Evolutionary conservation across 2,329 filamentous ascomycete genomes (phyloP).

Genomic region (Cyclaneusma minus): DNA sequence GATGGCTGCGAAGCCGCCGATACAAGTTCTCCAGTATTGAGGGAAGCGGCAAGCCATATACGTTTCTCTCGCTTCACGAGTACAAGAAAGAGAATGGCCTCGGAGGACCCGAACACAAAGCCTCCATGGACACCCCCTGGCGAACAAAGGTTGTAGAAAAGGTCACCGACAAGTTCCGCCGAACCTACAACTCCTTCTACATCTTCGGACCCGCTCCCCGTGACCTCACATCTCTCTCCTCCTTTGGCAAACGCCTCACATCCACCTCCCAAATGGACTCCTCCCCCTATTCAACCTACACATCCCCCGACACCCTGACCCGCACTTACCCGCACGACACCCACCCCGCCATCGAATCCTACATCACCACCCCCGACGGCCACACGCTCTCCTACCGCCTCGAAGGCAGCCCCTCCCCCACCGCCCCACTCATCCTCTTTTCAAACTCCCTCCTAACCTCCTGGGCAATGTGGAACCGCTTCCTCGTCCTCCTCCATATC

Average conservation of each 20-base stretch:
- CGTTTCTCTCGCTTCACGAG: conserved; percentile 57
- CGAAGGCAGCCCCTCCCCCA: conserved; percentile 51
- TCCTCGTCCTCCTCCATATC: conserved; percentile 45
- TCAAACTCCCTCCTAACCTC: conserved; percentile 70
- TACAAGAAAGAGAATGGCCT: conserved; percentile 53
- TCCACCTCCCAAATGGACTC: conserved; percentile 3
- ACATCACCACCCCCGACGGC: conserved; percentile 51
- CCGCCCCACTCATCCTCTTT: conserved; percentile 59
- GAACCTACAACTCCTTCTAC: conserved; percentile 60
- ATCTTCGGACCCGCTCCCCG: conserved; percentile 62
- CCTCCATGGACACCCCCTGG: conserved; percentile 47
- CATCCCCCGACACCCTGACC: conserved; percentile 27
- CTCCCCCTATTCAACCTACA: conserved; percentile 28
- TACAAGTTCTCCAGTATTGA: conserved; percentile 54
- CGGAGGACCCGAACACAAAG: conserved; percentile 45
- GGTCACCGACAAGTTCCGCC: conserved; percentile 36
- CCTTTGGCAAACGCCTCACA: no score
- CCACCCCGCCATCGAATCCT: conserved; percentile 46
- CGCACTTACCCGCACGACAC: conserved; percentile 18
- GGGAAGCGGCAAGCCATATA: conserved; percentile 31
- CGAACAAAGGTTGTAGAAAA: conserved; percentile 40
- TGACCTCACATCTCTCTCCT: conserved; percentile 44
- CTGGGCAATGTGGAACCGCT: conserved; percentile 65
- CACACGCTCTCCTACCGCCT: conserved; percentile 58
- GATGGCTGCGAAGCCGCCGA: conserved; percentile 61